phyloP scores from a whole-genome alignment of 208 protist species.

The Vickermania ingenoplastis region DNA sequence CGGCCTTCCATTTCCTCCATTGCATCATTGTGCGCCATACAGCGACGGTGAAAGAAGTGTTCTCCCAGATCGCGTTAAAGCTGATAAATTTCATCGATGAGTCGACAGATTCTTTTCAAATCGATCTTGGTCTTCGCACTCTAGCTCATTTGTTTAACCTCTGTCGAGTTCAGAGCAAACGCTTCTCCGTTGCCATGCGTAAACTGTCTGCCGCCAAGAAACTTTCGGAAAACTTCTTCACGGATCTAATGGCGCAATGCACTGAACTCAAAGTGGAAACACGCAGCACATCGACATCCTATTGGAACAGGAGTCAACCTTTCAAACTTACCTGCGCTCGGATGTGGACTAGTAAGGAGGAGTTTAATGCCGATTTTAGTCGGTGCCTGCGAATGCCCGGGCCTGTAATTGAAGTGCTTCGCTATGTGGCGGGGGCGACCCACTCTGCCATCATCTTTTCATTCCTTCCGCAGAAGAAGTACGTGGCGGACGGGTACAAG shows the following conservation, averaged over 20 bases:
- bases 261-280: background rate
- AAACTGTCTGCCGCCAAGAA: background rate
- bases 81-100: constrained; percentile 85
- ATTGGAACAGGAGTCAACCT: constrained; percentile 60
- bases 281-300: background rate
- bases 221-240: constrained; percentile 31
- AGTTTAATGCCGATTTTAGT: constrained; percentile 78
- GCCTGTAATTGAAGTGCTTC: constrained; percentile 49
- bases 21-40: constrained; percentile 72
- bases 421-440: background rate
- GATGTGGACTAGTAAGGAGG: constrained; percentile 48
- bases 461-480: constrained; percentile 28
- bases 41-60: constrained; percentile 71
- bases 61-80: constrained; percentile 77
- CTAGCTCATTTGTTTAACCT: background rate
- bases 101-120: constrained; percentile 61
- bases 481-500: constrained; percentile 49
- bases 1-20: constrained; percentile 83
- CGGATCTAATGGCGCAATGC: constrained; percentile 31
- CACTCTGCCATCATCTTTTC: constrained; percentile 41
- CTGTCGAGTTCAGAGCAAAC: background rate
- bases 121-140: constrained; percentile 54
- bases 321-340: constrained; percentile 64
- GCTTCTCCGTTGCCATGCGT: constrained; percentile 60
- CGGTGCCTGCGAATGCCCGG: constrained; percentile 30